Base-by-base conservation (phyloP, 2,329 filamentous ascomycete genomes). In the Pyrenophora teres region DNA sequence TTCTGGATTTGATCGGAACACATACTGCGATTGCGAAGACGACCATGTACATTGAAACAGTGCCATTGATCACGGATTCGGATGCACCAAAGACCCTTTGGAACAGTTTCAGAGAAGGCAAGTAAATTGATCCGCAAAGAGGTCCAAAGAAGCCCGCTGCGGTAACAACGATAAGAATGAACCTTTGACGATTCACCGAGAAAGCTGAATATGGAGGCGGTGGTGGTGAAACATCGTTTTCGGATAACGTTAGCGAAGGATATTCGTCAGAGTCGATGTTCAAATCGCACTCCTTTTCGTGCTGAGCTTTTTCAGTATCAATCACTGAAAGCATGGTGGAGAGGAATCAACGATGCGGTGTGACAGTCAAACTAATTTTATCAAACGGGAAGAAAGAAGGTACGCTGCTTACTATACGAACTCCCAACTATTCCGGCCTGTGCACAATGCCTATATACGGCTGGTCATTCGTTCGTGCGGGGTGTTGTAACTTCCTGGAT, bases 1-100 rank as follows among this genome's bases (percentile, higher is more conserved):
- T 25, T 2, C 6, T 25, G 0, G 38, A 2, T 42, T 13, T 5
- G 16, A 4, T 16, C 16, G 27, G 15, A 23, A 7, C 6, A 62
- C 57, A 15, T 59, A 66, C 57, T 33, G 70, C 71, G 13, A 79
- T 44, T 13, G 76, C 77, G 50, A 78, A 79, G 0, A 77, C 69
- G 8, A 72, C 65, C 74, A 76, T 77, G 57, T 77, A 79, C 3
- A 78, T 71, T 0, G 74, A 72, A n/a, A 79, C 75, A 0, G 77
- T 77, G 3, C 69, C 75, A 56, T 78, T 78, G 32, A 78, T 73
- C 2, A 63, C 68, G 5, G 72, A 70, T 21, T 62, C 60, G 6
- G 67, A 69, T 5, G 67, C 66, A 6, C 71, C 56, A 51, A 78
- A 78, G 35, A 75, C 72, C 1, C 56, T 48, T 12, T 70, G 40